phyloP scores from a whole-genome alignment of 345 rosid genomes.

The Sisymbrium altissimum region DNA sequence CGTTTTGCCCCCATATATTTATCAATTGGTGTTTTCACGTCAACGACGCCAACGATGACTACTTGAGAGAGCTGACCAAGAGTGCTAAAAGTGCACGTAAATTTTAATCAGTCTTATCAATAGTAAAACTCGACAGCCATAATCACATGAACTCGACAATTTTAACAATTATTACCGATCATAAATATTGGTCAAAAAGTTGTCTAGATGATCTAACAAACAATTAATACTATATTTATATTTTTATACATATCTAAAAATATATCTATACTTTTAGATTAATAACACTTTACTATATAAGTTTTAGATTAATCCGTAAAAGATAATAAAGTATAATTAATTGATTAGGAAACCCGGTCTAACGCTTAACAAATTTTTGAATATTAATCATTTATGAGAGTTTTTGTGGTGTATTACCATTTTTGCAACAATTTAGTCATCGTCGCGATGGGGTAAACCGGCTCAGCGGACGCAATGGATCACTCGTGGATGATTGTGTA shows the following conservation, averaged over 20 bases:
- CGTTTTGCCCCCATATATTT: slow-evolving; percentile 16
- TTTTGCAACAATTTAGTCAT: neutral
- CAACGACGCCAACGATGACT: slow-evolving; percentile 24
- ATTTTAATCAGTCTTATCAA: no score
- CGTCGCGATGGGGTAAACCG: neutral
- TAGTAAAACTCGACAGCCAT: neutral
- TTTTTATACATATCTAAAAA: neutral
- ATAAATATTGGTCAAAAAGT: neutral
- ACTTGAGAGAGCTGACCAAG: neutral
- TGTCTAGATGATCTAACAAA: neutral
- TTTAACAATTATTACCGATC: neutral
- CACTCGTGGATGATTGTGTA: neutral
- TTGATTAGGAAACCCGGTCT: neutral
- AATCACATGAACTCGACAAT: neutral
- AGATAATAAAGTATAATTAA: neutral
- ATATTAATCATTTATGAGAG: no score
- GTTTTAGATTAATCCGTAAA: neutral
- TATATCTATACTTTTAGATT: neutral
- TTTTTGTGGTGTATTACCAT: neutral
- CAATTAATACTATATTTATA: neutral
- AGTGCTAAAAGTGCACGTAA: neutral
- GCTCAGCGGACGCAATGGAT: neutral
- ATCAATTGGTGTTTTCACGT: neutral
- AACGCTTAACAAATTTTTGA: no score
- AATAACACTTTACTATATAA: neutral